Evolutionary conservation across 495 filamentous ascomycete genomes (phyloP).

Genomic region (Geoglossum glabrum): DNA sequence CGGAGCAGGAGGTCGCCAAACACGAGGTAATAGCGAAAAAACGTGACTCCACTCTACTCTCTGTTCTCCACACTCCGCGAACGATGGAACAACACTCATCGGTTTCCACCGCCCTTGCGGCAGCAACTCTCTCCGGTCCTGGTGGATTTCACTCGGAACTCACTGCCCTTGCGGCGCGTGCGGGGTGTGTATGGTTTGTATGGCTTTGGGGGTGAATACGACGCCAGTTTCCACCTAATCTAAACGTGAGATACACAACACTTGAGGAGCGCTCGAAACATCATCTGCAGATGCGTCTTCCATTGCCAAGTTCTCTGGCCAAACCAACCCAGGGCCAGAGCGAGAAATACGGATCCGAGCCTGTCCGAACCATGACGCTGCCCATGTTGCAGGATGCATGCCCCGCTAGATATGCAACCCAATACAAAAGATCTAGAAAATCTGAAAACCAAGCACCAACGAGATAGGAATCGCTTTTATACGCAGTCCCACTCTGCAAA

Average conservation of each 20-base stretch:
- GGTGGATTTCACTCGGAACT: neutral
- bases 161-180: neutral
- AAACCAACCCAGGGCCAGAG: neutral
- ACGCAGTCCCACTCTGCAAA: slow-evolving; percentile 86
- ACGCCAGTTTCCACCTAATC: neutral
- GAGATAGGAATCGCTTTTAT: slow-evolving; percentile 13
- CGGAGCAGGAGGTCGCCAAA: too few species aligned
- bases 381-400: neutral
- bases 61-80: too few species aligned
- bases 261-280: neutral
- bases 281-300: neutral
- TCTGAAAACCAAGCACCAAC: neutral
- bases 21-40: neutral
- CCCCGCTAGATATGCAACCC: neutral
- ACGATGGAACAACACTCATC: too few species aligned
- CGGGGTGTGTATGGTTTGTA: neutral
- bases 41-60: neutral
- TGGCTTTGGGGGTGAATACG: neutral
- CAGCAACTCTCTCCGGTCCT: neutral
- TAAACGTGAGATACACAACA: neutral
- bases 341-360: neutral
- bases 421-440: neutral
- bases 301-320: neutral
- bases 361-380: neutral
- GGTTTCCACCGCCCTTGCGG: neutral